Conservation (phyloP, 129 eudicot genomes). For the Lactuca saligna region DNA sequence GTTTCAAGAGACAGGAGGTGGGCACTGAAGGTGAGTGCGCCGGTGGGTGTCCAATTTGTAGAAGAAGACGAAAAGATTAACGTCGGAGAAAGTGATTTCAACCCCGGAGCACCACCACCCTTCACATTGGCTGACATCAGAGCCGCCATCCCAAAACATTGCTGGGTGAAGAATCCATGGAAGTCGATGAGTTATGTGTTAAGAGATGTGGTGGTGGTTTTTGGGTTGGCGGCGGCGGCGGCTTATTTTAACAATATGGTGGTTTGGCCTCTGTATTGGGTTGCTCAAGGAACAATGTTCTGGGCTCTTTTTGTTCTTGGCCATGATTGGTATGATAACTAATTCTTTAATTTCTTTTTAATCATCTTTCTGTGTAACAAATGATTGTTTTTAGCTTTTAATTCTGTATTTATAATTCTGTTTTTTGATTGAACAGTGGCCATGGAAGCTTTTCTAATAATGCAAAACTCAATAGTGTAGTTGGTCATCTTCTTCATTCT, state of each 20-base stretch:
- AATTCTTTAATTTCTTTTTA: neutral
- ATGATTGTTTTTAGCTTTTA: neutral
- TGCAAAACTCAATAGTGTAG: slow-evolving; percentile 75
- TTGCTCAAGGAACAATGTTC: slow-evolving; percentile 96
- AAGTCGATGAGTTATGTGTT: slow-evolving; percentile 80
- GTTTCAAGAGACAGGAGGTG: slow-evolving; percentile 33
- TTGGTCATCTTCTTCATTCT: slow-evolving; percentile 91
- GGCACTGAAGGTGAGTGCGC: slow-evolving; percentile 63
- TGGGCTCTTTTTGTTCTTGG: slow-evolving; percentile 99
- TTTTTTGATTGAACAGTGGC: slow-evolving; percentile 51
- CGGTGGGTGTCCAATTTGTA: slow-evolving; percentile 35
- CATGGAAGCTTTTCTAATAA: slow-evolving; percentile 94
- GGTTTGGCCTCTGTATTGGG: slow-evolving; percentile 98
- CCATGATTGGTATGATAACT: slow-evolving; percentile 98
- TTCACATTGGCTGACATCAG: slow-evolving; percentile 64
- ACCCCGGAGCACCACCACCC: slow-evolving; percentile 81
- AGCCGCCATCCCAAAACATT: slow-evolving; percentile 85
- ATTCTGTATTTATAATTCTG: slow-evolving; percentile 10
- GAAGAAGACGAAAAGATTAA: slow-evolving; percentile 31
- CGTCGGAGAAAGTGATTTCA: slow-evolving; percentile 36
- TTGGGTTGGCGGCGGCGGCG: slow-evolving; percentile 89
- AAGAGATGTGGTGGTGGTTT: slow-evolving; percentile 75
- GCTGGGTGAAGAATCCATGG: slow-evolving; percentile 90
- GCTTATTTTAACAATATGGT: slow-evolving; percentile 61
- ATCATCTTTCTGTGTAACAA: neutral